Base-by-base conservation (phyloP, 1,284 basidiomycete species). In the Agroathelia rolfsii region DNA sequence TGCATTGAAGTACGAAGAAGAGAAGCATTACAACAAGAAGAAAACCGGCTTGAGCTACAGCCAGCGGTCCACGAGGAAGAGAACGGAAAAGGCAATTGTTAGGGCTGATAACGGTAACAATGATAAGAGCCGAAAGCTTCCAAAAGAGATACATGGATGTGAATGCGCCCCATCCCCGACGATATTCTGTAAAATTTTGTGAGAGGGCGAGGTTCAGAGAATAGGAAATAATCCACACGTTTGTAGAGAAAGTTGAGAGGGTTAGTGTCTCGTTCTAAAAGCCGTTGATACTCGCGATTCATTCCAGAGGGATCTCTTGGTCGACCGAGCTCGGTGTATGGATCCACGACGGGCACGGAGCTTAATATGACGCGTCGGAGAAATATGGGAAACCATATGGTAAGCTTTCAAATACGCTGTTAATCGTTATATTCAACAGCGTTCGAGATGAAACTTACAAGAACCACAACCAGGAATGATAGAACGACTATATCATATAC, bases 21-120 rank as follows among this genome's bases (percentile, higher is more conserved):
- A 62, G 54, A 8, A 71, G 44, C 46, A 76, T 77, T 18, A 73
- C 64, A 10, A 62, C 45, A 12, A 85, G 57, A 12, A 86, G 62
- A n/a, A 80, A 50, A 17, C 69, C 58, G 47, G 87, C 80, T 9
- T 82, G 75, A 30, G 71, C 58, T 18, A 83, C 53, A 8, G 66
- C 56, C 35, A 85, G 61, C n/a, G 52, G 56, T 6, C 58, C 56
- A 6, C 69, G 61, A 15, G 67, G 54, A 22, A 66, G 55, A 14
- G 61, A 59, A 22, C 78, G 75, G 46, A 85, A 83, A 4, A 83
- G 52, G 49, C 84, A 89, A 50, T 85, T 89, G 48, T 84, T 58
- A 5, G 69, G 61, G 45, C 74, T 69, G 38, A 87, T 63, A 26
- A 85, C 54, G 4, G 80, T 73, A 27, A 82, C 68, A 30, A 82